phyloP scores from a whole-genome alignment of 208 protist genomes.

The Phytomonas francai region DNA sequence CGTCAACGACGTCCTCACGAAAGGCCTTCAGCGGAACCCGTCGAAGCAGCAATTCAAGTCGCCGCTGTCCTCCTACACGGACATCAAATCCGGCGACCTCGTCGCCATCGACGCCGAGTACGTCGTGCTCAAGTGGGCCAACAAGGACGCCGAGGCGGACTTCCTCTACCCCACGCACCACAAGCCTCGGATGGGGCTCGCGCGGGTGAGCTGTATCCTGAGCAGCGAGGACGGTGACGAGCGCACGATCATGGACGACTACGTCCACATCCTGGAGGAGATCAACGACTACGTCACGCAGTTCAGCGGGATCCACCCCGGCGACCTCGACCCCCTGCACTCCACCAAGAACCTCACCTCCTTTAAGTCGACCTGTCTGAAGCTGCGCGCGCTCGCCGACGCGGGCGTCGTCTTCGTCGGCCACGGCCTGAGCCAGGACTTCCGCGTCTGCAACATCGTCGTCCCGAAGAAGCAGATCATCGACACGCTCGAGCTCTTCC shows the following conservation, averaged over 20 bases:
- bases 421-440: conserved; percentile 94
- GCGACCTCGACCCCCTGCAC: conserved; percentile 89
- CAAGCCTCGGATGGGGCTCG: conserved; percentile 81
- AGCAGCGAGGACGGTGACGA: conserved; percentile 76
- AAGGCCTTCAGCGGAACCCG: conserved; percentile 51
- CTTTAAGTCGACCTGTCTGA: conserved; percentile 92
- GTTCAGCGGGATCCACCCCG: conserved; percentile 92
- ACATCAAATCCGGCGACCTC: conserved; percentile 69
- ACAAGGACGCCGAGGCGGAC: conserved; percentile 31
- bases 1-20: conserved; percentile 67
- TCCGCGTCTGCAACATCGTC: conserved; percentile 94
- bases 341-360: conserved; percentile 90
- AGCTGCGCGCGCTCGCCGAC: conserved; percentile 91
- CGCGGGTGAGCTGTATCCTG: conserved; percentile 82
- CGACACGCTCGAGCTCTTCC: conserved; percentile 95
- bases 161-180: conserved; percentile 28
- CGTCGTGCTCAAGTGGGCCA: conserved; percentile 75
- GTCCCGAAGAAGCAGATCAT: conserved; percentile 94
- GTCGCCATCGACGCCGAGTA: conserved; percentile 88
- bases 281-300: conserved; percentile 89
- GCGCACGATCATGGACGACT: conserved; percentile 85
- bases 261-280: conserved; percentile 81
- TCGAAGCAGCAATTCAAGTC: conserved; percentile 57
- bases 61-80: conserved; percentile 48
- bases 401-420: conserved; percentile 91